Conservation (phyloP, 2,329 filamentous ascomycete species). For the Eurotiales sp. region DNA sequence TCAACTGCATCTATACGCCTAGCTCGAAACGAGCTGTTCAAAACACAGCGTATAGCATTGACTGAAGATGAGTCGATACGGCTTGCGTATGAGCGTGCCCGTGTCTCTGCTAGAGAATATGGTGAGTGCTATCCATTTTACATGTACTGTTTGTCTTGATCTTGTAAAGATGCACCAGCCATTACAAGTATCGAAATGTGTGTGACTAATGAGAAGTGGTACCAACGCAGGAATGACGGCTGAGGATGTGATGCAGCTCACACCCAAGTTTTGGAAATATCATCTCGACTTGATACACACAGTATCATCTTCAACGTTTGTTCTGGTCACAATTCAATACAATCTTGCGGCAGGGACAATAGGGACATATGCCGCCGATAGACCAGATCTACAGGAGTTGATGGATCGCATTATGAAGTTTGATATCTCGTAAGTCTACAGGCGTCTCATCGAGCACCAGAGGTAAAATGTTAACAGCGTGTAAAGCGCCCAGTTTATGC, state of each 20-base stretch:
- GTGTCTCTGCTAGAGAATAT: not conserved
- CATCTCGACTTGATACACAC: constrained; percentile 59
- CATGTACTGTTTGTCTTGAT: not conserved
- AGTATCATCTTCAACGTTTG: constrained; percentile 86
- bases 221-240: constrained; percentile 7
- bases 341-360: constrained; percentile 22
- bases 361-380: constrained; percentile 15
- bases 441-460: not conserved
- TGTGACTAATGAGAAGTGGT: not conserved
- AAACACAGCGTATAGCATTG: not conserved
- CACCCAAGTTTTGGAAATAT: constrained; percentile 13
- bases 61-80: constrained; percentile 4
- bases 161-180: too few species aligned
- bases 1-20: not conserved
- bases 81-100: constrained; percentile 1
- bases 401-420: constrained; percentile 19
- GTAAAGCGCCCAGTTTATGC: constrained; percentile 30
- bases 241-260: constrained; percentile 10
- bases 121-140: not conserved
- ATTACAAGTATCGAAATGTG: too few species aligned
- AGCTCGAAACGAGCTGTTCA: constrained; percentile 3
- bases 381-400: constrained; percentile 17
- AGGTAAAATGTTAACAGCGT: not conserved
- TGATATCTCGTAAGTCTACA: constrained; percentile 20
- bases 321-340: constrained; percentile 19